Evolutionary conservation across 2,329 filamentous ascomycete species (phyloP), one percentile per base, ranked within the genome.

Genomic region (Alternaria hordeiaustralica): DNA sequence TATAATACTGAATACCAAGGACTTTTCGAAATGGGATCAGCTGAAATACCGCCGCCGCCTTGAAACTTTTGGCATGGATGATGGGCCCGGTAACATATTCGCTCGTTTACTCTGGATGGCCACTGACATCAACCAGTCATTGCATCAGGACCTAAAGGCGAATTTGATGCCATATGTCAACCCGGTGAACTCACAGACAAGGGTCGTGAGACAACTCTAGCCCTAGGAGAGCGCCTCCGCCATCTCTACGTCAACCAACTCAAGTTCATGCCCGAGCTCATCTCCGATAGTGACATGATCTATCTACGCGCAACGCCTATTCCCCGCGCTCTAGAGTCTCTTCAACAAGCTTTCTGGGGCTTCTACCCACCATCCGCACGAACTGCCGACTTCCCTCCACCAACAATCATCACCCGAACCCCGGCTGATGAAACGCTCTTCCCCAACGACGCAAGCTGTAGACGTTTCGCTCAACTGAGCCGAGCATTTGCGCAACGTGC

Each of bases 11-110:
- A 82, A 82, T 43, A 86, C 82, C 49, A 84, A 85, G 60, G 85
- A 85, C 73, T 80, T 81, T 63, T 83, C 80, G 36, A 76, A 81
- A 56, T 90, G 87, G 87, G 85, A 88, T 70, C 81, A 82, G 1
- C 82, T 91, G 63, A 84, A 86, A 71, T 91, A 88, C 81, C 84
- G 89, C 70, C 88, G 94, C 64, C 89, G 92, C 50, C 85, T 97
- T 51, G 96, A 99, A 81, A 92, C 91, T 0, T 96, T 97, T 78
- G 91, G 90, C 4, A 76, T 82, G 18, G 83, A 90, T 68, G 86
- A 88, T 63, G 73, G 74, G n/a, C 88, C 94, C 4, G 71, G 75
- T 78, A 71, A 1, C 6, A 13, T 8, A 12, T 10, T 5, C n/a
- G 10, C 9, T 21, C 10, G 2, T 15, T 13, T 12, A 12, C 13